Conservation (phyloP, 805 yeast genomes). For the Kluyveromyces dobzhanskii region DNA sequence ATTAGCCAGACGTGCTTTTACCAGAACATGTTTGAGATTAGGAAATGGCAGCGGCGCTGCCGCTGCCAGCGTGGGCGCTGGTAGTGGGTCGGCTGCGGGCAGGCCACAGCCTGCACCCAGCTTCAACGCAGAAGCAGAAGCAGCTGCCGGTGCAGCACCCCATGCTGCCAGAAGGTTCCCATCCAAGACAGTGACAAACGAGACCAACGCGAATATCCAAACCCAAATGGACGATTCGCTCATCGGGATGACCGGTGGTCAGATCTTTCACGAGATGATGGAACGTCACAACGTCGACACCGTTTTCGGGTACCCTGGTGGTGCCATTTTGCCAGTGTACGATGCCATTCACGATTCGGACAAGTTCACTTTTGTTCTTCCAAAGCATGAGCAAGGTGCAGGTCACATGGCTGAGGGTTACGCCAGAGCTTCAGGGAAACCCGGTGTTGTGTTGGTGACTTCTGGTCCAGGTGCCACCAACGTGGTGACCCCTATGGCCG, state of each 20-base stretch:
- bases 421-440: slow-evolving; percentile 89
- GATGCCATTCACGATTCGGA: slow-evolving; percentile 93
- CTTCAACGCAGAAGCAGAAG: slow-evolving; percentile 22
- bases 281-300: slow-evolving; percentile 91
- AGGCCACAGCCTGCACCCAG: slow-evolving; percentile 33
- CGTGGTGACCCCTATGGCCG: slow-evolving; percentile 97
- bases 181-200: background rate
- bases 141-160: background rate
- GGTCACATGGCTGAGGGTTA: slow-evolving; percentile 99
- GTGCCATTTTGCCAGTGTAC: slow-evolving; percentile 95
- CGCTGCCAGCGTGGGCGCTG: background rate
- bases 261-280: slow-evolving; percentile 99
- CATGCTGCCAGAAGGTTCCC: background rate
- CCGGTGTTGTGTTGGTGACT: slow-evolving; percentile 97
- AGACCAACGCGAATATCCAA: background rate
- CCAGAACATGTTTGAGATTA: no score
- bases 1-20: background rate
- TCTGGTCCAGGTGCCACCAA: slow-evolving; percentile 99
- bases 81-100: background rate
- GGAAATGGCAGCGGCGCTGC: background rate
- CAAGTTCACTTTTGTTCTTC: slow-evolving; percentile 82
- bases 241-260: slow-evolving; percentile 96
- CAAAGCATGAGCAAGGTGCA: slow-evolving; percentile 98
- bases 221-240: slow-evolving; percentile 67
- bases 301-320: slow-evolving; percentile 97